A percentile compares a stretch with the other conserved stretches of the same genome.
These are phyloP conservation scores for Kwoniella bestiolae DNA, from an alignment of 768 basidiomycete species.

Conservation along the genomic window DNA sequence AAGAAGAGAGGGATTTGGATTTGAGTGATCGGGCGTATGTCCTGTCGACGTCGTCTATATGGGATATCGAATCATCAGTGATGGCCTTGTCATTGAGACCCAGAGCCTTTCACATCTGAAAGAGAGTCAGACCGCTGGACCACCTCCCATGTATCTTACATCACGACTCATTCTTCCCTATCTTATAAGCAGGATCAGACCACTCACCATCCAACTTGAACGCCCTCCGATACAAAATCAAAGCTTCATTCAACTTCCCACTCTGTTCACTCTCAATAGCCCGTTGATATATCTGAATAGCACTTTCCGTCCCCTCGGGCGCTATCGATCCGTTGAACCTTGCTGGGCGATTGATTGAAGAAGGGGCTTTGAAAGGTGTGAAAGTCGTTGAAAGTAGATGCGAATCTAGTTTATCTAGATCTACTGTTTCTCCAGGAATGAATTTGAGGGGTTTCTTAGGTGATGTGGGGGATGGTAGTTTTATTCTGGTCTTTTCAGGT, in stretches of 20 bases:
- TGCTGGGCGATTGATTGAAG: not conserved
- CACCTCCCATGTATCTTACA: no score
- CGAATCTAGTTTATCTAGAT: slow-evolving; percentile 12
- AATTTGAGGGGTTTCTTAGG: slow-evolving; percentile 1
- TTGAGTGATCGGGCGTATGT: slow-evolving; percentile 60
- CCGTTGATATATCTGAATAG: slow-evolving; percentile 65
- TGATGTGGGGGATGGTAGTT: not conserved
- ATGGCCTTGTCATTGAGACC: no score
- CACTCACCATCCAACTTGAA: slow-evolving; percentile 68
- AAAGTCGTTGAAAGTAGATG: slow-evolving; percentile 7
- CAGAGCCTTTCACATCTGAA: no score
- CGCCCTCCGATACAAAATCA: slow-evolving; percentile 75
- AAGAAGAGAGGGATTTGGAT: not conserved
- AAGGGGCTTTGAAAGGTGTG: slow-evolving; percentile 8
- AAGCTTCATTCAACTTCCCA: slow-evolving; percentile 75
- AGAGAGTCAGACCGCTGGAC: no score
- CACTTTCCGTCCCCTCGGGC: slow-evolving; percentile 20
- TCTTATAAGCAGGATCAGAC: not conserved
- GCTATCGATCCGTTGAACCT: slow-evolving; percentile 3
- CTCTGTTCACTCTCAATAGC: slow-evolving; percentile 76
- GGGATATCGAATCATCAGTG: no score
- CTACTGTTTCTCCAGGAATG: slow-evolving; percentile 1
- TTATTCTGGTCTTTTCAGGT: not conserved
- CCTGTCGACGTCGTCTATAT: slow-evolving; percentile 70
- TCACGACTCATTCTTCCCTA: no score